Evolutionary conservation across 139 green algal species (phyloP).

Genomic region (Asterochloris sp.): DNA sequence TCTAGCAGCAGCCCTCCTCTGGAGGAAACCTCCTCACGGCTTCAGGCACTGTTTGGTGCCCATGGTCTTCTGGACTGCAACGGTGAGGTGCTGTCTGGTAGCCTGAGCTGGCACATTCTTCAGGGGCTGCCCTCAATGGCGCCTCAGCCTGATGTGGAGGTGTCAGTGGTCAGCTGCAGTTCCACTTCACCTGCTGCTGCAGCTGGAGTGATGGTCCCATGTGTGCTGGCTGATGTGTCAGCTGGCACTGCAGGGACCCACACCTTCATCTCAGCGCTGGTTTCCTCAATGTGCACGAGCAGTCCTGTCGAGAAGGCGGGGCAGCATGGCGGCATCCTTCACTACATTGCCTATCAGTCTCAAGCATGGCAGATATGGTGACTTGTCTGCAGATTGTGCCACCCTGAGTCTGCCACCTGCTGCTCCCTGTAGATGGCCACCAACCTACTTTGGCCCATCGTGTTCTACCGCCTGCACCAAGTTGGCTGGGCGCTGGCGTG

Average conservation of each 20-base stretch:
- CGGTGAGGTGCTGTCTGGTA: neutral
- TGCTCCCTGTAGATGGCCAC: neutral
- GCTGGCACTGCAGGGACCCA: neutral
- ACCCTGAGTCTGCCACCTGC: neutral
- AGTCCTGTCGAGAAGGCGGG: neutral
- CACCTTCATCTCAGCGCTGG: neutral
- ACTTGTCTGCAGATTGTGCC: too few relatives aligned
- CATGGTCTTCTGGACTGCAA: neutral
- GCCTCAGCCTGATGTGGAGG: too few relatives aligned
- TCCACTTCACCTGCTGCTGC: neutral
- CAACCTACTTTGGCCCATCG: neutral
- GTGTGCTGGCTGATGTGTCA: neutral
- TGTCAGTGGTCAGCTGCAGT: neutral
- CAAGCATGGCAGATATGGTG: neutral
- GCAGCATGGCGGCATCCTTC: neutral
- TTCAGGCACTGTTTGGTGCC: neutral
- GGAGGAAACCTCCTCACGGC: neutral
- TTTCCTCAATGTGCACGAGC: neutral
- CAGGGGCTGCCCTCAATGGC: neutral
- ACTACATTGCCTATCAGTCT: neutral
- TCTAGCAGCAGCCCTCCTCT: conserved; percentile 1
- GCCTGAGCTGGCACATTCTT: neutral
- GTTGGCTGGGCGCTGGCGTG: neutral
- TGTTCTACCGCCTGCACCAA: conserved; percentile 5
- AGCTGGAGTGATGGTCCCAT: neutral